Percentiles rank a stretch among this genome's conserved stretches.
Evolutionary conservation across 75 land plant species (phyloP).

Genomic region (Cryptomeria japonica): DNA sequence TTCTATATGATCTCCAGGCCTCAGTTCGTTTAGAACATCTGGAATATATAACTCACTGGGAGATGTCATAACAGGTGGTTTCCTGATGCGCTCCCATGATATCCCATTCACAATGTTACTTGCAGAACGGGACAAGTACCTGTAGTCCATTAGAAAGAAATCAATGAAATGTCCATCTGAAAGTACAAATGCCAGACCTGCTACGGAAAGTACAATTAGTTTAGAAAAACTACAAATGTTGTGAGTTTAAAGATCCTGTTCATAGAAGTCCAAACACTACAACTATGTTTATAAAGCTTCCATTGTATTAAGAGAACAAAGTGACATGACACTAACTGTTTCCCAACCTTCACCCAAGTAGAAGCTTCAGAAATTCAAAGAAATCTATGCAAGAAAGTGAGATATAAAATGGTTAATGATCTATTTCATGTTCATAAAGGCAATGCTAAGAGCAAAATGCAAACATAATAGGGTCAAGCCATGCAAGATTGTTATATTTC

Average conservation of each 20-base stretch:
- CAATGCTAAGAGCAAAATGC: neutral
- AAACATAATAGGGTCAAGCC: neutral
- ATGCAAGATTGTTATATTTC: neutral
- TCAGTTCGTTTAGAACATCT: slow-evolving; percentile 1
- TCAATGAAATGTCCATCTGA: neutral
- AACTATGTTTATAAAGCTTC: neutral
- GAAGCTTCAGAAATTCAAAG: neutral
- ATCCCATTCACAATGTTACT: slow-evolving; percentile 10
- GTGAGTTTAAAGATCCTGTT: neutral
- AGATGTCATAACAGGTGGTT: slow-evolving; percentile 3
- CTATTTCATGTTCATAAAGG: neutral
- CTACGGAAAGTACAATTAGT: neutral
- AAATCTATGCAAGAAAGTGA: neutral
- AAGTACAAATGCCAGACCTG: neutral
- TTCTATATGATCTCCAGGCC: slow-evolving; percentile 25
- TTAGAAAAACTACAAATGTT: neutral
- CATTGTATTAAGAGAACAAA: neutral
- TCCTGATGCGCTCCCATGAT: slow-evolving; percentile 15
- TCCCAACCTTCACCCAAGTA: neutral
- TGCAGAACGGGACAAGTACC: slow-evolving; percentile 3
- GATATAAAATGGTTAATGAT: neutral
- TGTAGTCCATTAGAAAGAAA: neutral
- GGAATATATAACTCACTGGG: slow-evolving; percentile 7
- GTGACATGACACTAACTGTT: neutral
- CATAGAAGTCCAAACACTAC: neutral